These are phyloP conservation scores for Lyophyllum shimeji DNA, from an alignment of 768 basidiomycete species.

Conservation along the genomic window DNA sequence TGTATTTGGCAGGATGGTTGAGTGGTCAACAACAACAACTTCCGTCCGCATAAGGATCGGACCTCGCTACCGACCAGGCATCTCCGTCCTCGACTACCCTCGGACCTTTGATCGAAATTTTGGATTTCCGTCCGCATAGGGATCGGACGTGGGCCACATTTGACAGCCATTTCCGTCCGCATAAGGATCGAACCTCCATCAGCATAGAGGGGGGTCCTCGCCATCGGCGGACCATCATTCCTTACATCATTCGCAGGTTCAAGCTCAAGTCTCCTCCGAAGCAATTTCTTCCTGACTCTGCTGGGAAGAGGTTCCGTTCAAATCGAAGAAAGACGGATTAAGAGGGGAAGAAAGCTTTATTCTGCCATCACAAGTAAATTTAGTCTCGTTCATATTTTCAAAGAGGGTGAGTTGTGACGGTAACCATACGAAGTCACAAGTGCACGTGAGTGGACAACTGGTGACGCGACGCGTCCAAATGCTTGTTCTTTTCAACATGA, in stretches of 20 bases:
- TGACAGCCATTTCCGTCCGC: background rate
- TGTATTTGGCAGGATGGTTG: background rate
- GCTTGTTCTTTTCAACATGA: background rate
- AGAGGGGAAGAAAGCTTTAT: background rate
- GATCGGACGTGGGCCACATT: background rate
- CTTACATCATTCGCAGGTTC: background rate
- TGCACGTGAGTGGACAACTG: conserved; percentile 1
- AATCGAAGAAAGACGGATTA: background rate
- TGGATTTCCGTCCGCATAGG: background rate
- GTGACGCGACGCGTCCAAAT: conserved; percentile 3
- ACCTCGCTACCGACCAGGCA: background rate
- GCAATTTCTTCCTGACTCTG: background rate
- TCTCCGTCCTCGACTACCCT: background rate
- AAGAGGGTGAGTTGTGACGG: background rate
- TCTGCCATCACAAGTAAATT: too few relatives aligned
- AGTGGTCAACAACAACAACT: background rate
- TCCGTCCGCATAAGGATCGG: background rate
- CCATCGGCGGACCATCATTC: too few relatives aligned
- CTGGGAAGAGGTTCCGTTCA: background rate
- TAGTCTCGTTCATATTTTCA: too few relatives aligned
- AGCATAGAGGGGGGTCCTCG: background rate
- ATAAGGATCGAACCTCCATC: background rate
- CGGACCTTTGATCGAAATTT: background rate
- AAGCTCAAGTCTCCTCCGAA: background rate
- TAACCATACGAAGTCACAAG: background rate